Evolutionary conservation across 2,329 filamentous ascomycete genomes (phyloP).

Genomic region (Chrysosporium keratinophilum): DNA sequence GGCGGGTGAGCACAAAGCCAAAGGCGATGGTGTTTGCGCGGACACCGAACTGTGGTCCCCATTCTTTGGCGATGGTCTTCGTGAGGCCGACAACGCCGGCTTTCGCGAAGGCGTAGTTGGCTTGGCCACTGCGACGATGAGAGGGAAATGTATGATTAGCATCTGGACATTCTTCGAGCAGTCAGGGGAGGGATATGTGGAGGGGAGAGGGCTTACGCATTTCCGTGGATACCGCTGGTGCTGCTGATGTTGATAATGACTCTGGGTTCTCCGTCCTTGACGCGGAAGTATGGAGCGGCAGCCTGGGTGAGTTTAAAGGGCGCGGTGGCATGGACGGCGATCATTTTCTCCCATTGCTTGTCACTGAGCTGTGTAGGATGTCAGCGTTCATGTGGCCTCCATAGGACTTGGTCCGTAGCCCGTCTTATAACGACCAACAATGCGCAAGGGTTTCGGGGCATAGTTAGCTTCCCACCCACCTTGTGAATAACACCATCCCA

Average conservation of each 20-base stretch:
- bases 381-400: not conserved
- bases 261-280: constrained; percentile 68
- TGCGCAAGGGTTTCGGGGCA: not conserved
- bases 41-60: constrained; percentile 75
- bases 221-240: constrained; percentile 73
- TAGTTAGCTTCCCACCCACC: constrained; percentile 35
- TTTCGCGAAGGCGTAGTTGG: constrained; percentile 79
- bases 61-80: constrained; percentile 86
- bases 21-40: constrained; percentile 76
- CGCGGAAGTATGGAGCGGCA: constrained; percentile 76
- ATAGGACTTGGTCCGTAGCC: not conserved
- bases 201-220: constrained; percentile 42
- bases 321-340: constrained; percentile 71
- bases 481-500: constrained; percentile 92
- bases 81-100: constrained; percentile 72
- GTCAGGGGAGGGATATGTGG: not conserved
- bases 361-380: constrained; percentile 54
- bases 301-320: constrained; percentile 75
- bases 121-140: constrained; percentile 60
- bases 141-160: not conserved
- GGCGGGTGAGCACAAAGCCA: constrained; percentile 65
- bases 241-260: constrained; percentile 75
- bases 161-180: constrained; percentile 4
- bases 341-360: constrained; percentile 83
- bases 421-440: no score